Evolutionary conservation across 768 basidiomycete species (phyloP), one percentile per base, ranked within the genome.

Genomic region (Termitomyces sp.): DNA sequence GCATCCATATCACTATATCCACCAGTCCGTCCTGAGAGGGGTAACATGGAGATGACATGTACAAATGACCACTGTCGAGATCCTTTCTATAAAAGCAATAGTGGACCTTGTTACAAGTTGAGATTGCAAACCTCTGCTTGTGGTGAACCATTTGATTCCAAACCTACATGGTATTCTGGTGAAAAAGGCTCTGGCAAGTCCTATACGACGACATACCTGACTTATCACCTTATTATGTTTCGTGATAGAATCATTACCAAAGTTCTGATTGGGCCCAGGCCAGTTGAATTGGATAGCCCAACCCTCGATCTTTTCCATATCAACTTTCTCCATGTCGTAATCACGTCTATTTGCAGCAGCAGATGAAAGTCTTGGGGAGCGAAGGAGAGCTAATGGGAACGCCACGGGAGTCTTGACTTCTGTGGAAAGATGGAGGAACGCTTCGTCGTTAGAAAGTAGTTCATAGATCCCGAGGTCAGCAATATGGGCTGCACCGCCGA

Each of bases 231-330:
- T 49, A 6, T 25, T 37, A 8, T 17, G 34, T 14, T 37, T 35
- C 23, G 10, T 25, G 0, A 0, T 0, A 0, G 6, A 0, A 17
- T 2, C 0, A 35, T 25, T 5, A 17, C 48, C 34, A 25, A 49
- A 37, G 1, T 35, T 49, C 17, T 37, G 14, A 23, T 25, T 3
- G 1, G 1, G 12, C 23, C 5, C 3, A 37, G 48, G 48, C 48
- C 48, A 49, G 2, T 17, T 25, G 21, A 49, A 49, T 11, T 37
- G 14, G 0, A 49, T 35, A 0, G 48, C 48, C 48, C 48, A 49
- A 5, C 48, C 48, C 2, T 35, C 16, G 2, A 49, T 49, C 21
- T 35, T 37, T 7, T 35, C 9, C 48, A 49, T 35, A 5, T 49
- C 48, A 16, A 3, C 23, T 23, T 49, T 23, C 2, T 5, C 4